phyloP scores from a whole-genome alignment of 306 rosid genomes.

The Comarum palustre region DNA sequence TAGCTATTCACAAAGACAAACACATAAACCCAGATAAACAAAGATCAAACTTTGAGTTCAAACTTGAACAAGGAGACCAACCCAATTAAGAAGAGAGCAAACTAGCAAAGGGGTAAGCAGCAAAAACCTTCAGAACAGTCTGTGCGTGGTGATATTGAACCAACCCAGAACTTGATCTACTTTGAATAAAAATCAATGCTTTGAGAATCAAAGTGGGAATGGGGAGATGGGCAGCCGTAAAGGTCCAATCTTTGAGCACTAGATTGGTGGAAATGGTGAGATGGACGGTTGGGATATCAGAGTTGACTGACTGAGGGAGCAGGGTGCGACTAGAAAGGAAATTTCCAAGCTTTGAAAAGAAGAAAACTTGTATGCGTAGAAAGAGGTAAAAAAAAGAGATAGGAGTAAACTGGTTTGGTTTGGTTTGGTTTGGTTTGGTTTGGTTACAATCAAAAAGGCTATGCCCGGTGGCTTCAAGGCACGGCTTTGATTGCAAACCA shows the following conservation, averaged over 20 bases:
- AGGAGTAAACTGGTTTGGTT: neutral
- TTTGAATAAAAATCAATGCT: slow-evolving; percentile 19
- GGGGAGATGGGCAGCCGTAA: slow-evolving; percentile 14
- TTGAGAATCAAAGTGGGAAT: slow-evolving; percentile 13
- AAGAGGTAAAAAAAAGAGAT: neutral
- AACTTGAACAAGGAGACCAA: slow-evolving; percentile 18
- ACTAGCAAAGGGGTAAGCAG: slow-evolving; percentile 24
- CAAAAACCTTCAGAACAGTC: slow-evolving; percentile 41
- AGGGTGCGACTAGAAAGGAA: slow-evolving; percentile 12
- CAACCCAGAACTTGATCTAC: slow-evolving; percentile 31
- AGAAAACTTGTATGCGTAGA: neutral
- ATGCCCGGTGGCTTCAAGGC: slow-evolving; percentile 20
- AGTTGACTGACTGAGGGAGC: slow-evolving; percentile 25
- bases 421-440: neutral
- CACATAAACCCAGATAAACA: neutral
- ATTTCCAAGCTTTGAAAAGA: slow-evolving; percentile 12
- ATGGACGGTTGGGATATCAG: slow-evolving; percentile 19
- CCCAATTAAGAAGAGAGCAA: slow-evolving; percentile 28
- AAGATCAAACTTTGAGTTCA: slow-evolving; percentile 14
- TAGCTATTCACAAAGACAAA: slow-evolving; percentile 26
- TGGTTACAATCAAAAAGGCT: neutral
- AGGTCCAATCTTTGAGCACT: neutral
- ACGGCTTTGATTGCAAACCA: slow-evolving; percentile 10
- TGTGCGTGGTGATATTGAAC: slow-evolving; percentile 33
- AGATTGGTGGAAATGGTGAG: slow-evolving; percentile 12